Evolutionary conservation across 2,329 filamentous ascomycete genomes (phyloP), one percentile per base, ranked within the genome.

Genomic region (Neocucurbitaria cava): DNA sequence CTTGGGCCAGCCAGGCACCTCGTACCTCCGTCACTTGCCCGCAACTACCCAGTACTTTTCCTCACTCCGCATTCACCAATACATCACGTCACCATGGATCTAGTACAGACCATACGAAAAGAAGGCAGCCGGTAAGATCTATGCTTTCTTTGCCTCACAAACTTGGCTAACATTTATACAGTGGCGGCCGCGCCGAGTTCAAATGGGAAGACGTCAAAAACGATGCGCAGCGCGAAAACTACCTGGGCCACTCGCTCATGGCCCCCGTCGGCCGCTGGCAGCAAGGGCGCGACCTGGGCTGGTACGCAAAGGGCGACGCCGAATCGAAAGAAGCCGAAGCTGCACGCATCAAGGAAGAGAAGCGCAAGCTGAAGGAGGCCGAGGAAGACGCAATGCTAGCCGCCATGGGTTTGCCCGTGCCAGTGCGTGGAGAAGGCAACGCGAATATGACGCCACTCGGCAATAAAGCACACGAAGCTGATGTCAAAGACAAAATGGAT

Each of bases 241-340:
- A 89, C 75, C 89, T 97, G 7, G 93, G 93, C 47, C 93, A 97
- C 79, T 95, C 90, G 54, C 79, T 97, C 54, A 96, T 94, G 82
- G 93, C 93, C 0, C 91, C 93, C 0, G 92, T 96, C 3, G 93
- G 93, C 7, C 89, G 93, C 62, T 97, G 93, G 93, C 91, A 95
- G 69, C 88, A 94, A 71, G 88, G 89, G 7, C 87, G 87, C 55
- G 87, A 89, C 69, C 76, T 89, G 11, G 78, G 78, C 66, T 88
- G 87, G 87, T 89, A 89, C 59, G 82, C 86, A 6, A 87, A 85
- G 68, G 79, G 77, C 44, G 79, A 83, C n/a, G 83, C 81, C 30
- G 79, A 76, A 3, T 76, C 82, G 23, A 85, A 87, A 56, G 82
- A 88, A 66, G 83, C 81, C 43, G 79, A 77, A 15, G 85, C 81